Evolutionary conservation across 345 rosid genomes (phyloP).

Genomic region (Barbarea vulgaris): DNA sequence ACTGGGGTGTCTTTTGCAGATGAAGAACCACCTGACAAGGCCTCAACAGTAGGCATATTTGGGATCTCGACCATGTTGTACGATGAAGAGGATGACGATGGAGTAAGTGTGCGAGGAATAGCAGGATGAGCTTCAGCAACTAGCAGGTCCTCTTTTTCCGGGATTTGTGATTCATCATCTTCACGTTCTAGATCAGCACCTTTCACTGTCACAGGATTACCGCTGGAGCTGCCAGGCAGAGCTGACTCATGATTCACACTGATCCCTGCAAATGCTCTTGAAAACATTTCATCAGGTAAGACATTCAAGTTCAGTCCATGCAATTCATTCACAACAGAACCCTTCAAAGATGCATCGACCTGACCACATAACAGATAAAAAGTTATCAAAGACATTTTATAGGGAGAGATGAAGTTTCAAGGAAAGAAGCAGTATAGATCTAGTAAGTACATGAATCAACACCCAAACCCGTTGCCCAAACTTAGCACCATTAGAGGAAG

Average conservation of each 20-base stretch:
- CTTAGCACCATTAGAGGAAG: conserved; percentile 59
- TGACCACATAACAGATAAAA: conserved; percentile 28
- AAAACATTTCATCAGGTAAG: conserved; percentile 47
- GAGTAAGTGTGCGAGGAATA: conserved; percentile 17
- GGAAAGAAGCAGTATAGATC: not conserved
- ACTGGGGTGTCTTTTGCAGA: conserved; percentile 25
- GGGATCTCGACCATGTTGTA: conserved; percentile 57
- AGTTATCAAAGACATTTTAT: not conserved
- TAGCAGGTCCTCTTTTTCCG: conserved; percentile 45
- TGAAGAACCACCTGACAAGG: conserved; percentile 24
- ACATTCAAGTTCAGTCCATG: conserved; percentile 70
- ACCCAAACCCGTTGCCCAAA: conserved; percentile 99
- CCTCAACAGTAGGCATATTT: conserved; percentile 33
- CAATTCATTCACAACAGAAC: conserved; percentile 30
- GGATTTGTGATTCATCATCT: conserved; percentile 47
- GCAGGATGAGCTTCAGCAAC: conserved; percentile 43
- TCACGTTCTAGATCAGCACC: conserved; percentile 26
- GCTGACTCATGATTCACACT: conserved; percentile 23
- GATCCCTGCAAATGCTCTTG: conserved; percentile 38
- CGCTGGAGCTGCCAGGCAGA: conserved; percentile 29
- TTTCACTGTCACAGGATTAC: conserved; percentile 1
- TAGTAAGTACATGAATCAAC: conserved; percentile 61
- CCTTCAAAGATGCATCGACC: conserved; percentile 66
- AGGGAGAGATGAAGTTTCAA: not conserved
- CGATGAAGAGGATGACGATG: conserved; percentile 35